Evolutionary conservation across 371 early-diverging fungal genomes (phyloP).

Genomic region (Dichotomocladium elegans): DNA sequence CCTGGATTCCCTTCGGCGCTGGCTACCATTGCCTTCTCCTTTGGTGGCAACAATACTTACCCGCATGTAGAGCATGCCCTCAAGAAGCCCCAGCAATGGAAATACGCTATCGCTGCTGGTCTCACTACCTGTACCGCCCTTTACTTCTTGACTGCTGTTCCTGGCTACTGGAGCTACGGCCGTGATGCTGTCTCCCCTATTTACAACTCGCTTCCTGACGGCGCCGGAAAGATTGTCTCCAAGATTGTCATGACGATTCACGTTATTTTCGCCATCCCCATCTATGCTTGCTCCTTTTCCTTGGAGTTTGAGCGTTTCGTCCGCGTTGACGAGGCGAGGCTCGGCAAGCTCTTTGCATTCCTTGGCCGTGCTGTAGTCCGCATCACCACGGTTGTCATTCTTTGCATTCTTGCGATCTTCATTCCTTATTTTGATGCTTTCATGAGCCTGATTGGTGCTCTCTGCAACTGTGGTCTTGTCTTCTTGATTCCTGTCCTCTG

Average conservation of each 20-base stretch:
- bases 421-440: conserved; percentile 73
- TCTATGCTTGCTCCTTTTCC: conserved; percentile 80
- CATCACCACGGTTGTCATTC: conserved; percentile 41
- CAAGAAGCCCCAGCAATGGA: conserved; percentile 76
- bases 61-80: conserved; percentile 83
- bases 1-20: conserved; percentile 56
- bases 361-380: conserved; percentile 50
- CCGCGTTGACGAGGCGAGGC: conserved; percentile 26
- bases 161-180: conserved; percentile 87
- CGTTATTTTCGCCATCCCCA: conserved; percentile 84
- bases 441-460: conserved; percentile 71
- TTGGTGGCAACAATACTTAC: conserved; percentile 54
- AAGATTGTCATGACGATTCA: conserved; percentile 83
- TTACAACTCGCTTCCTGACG: conserved; percentile 67
- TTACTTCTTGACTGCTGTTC: conserved; percentile 74
- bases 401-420: conserved; percentile 50
- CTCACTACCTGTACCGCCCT: conserved; percentile 68
- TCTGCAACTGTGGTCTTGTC: conserved; percentile 65
- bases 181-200: conserved; percentile 69
- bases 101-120: conserved; percentile 66
- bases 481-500: conserved; percentile 69
- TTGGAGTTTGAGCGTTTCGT: conserved; percentile 64
- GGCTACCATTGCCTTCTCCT: conserved; percentile 61
- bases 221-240: conserved; percentile 56
- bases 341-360: conserved; percentile 43